These are phyloP conservation scores for Phytophthora nicotianae DNA, from an alignment of 352 stramenopile genomes.

Conservation along the genomic window DNA sequence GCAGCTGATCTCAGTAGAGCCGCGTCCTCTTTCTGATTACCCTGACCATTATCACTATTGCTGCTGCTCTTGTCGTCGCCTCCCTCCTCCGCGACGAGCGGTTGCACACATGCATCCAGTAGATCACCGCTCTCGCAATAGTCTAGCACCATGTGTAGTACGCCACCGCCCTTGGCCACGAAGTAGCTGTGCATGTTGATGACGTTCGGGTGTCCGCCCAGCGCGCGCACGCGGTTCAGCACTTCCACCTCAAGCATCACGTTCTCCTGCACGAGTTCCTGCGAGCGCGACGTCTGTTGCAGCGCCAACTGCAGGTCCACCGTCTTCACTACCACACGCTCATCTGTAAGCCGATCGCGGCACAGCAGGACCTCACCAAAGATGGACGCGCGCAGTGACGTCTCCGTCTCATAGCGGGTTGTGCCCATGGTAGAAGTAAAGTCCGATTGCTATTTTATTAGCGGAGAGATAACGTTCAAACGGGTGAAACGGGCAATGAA, in stretches of 20 bases:
- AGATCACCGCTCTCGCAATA: conserved; percentile 80
- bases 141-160: conserved; percentile 77
- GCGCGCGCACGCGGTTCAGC: conserved; percentile 51
- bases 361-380: conserved; percentile 79
- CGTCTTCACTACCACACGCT: conserved; percentile 76
- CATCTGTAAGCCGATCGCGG: conserved; percentile 51
- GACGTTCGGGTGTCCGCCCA: conserved; percentile 74
- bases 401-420: conserved; percentile 51
- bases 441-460: background rate
- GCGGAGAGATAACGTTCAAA: background rate
- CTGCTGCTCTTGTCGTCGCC: conserved; percentile 10
- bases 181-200: conserved; percentile 76
- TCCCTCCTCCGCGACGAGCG: background rate
- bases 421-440: conserved; percentile 18
- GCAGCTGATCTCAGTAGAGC: background rate
- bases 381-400: conserved; percentile 56
- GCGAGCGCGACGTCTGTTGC: conserved; percentile 53
- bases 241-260: conserved; percentile 74
- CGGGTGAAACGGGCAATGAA: conserved; percentile 1
- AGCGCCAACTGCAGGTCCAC: conserved; percentile 64
- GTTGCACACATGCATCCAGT: conserved; percentile 59
- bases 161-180: conserved; percentile 46
- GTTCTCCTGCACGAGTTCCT: conserved; percentile 69
- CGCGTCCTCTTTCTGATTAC: conserved; percentile 19
- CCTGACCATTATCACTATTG: conserved; percentile 3